Base-by-base conservation (phyloP, 768 basidiomycete species). In the Coprinopsis sp. region DNA sequence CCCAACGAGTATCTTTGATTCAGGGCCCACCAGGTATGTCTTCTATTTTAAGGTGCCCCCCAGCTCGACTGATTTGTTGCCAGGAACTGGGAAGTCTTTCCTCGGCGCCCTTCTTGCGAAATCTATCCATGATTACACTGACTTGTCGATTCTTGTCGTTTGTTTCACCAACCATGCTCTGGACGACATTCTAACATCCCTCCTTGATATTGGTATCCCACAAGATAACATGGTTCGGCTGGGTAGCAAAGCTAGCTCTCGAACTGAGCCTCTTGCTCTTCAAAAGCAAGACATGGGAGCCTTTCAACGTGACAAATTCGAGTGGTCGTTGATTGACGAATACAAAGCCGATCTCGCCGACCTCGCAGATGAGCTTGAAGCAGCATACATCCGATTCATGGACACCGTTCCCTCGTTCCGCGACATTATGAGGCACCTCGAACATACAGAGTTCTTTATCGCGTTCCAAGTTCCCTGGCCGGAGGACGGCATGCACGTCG, bases 141-240 rank as follows among this genome's bases (percentile, higher is more conserved):
- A 54, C 0, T 65, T 70, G 40, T 78, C 58, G 0, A 84, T 87
- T 18, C 73, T 87, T 4, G 81, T 86, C 1, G 79, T 84, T 14
- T 85, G 83, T 51, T 86, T 78, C 51, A 87, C 84, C 1, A 87
- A 87, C 48, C 85, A 87, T 36, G 84, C 85, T 0, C 72, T 87
- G 0, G 84, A 87, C 50, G 78, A 84, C 41, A 81, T 87, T 45
- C 68, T 87, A 3, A 75, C 78, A 19, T 77, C 81, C 44, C 71
- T 87, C 2, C 56, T 86, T 2, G 68, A 71, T n/a, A 79, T 80
- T 24, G 82, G 80, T 0, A 83, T 87, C 3, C 72, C 76, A 1
- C 33, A 50, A 0, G 8, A 34, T 0, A 66, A 59, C 25, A 76
- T 87, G 43, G 76, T 84, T 25, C 74, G 84, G 0, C 63, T 87